Conservation (phyloP, 1,284 basidiomycete genomes). For the Phellopilus nigrolimitatus region DNA sequence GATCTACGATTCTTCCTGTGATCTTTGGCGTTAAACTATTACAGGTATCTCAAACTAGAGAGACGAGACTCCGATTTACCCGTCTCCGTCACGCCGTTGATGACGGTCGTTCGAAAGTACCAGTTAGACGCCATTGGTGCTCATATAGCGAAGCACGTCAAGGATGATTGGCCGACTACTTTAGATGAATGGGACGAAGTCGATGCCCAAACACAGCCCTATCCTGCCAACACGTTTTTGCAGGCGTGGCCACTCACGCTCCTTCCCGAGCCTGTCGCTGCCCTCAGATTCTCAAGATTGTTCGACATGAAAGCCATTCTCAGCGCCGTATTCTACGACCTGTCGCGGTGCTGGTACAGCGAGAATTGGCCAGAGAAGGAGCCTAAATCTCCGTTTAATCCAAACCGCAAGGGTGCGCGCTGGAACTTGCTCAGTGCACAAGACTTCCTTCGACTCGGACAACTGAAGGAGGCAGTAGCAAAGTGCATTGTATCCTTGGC, state of each 20-base stretch:
- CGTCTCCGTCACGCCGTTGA: background rate
- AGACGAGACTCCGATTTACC: background rate
- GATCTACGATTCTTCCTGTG: background rate
- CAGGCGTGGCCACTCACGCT: too few species aligned
- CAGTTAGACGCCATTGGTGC: background rate
- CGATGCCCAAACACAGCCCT: too few species aligned
- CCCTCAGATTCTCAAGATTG: too few species aligned
- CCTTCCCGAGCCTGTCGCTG: too few species aligned
- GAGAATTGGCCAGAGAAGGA: background rate
- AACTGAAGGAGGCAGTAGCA: background rate
- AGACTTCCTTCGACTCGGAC: background rate
- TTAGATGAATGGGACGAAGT: slow-evolving; percentile 11
- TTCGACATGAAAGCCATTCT: too few species aligned
- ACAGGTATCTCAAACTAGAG: background rate
- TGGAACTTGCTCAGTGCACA: slow-evolving; percentile 1
- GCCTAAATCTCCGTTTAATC: background rate
- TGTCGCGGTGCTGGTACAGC: background rate
- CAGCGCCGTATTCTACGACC: slow-evolving; percentile 6
- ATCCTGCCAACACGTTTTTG: too few species aligned
- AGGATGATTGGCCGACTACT: background rate
- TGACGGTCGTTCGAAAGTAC: slow-evolving; percentile 2
- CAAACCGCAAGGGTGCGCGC: background rate
- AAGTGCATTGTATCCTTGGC: background rate
- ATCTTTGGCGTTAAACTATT: background rate
- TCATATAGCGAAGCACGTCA: background rate